Base-by-base conservation (phyloP, 2,329 filamentous ascomycete species). In the Gnomoniopsis sp. region DNA sequence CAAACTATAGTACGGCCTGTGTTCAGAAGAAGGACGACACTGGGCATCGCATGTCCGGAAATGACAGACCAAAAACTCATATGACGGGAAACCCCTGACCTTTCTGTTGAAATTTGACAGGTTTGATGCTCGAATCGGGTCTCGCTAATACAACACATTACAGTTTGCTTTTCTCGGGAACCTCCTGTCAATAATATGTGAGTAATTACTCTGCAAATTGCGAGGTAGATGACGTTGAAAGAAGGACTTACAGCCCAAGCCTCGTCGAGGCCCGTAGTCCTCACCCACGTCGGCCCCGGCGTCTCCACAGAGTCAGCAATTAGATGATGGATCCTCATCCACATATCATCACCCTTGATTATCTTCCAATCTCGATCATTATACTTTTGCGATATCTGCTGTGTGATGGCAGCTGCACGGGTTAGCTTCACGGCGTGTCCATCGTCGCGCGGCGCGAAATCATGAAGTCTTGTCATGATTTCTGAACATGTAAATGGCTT, bases 371-470 rank as follows among this genome's bases (percentile, higher is more conserved):
- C 72, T 57, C 70, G 74, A 23, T 75, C 70, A 14, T 70, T 66
- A 64, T 76, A 88, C 44, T 71, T 69, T 63, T 69, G 66, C 53
- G 79, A 81, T 1, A 80, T 67, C 34, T 77, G 69, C 69, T 88
- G 78, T 1, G 85, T 90, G 65, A 91, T 73, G 3, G 82, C 81
- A 19, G 95, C 71, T 1, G 90, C 87, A 34, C 92, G 78, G 8
- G 88, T 78, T 6, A 96, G 74, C 72, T 97, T 97, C 55, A 87
- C 79, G 11, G 85, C 79, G 73, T 98, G 93, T 0, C 93, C 92
- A 71, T 97, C 92, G 64, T 96, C 93, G 0, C 79, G 68, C 4
- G n/a, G n/a, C 17, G 21, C 34, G 36, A 82, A 68, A 11, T 63
- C 61, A 59, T 79, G 76, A 19, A 86, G 69, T 11, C 79, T 73